A percentile compares a stretch with the other conserved stretches of the same genome.
Evolutionary conservation across 192 early-diverging fungal species (phyloP).

Genomic region (Backusella tuberculispora): DNA sequence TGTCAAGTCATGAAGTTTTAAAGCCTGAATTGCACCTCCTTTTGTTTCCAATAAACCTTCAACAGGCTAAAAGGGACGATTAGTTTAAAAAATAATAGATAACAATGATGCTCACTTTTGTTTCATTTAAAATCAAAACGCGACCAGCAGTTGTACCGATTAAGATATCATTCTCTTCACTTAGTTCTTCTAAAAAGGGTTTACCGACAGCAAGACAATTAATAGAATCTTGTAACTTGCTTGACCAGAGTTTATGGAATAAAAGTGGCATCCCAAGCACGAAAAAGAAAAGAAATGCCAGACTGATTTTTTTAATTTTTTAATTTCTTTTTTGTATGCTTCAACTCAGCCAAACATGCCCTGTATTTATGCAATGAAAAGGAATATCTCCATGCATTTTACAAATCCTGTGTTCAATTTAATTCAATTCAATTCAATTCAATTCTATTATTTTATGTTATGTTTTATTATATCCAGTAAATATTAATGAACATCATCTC

Average conservation of each 20-base stretch:
- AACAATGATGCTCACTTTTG: conserved; percentile 27
- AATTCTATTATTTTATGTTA: too few relatives aligned
- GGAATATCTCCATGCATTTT: too few relatives aligned
- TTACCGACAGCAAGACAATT: conserved; percentile 41
- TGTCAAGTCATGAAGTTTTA: conserved; percentile 39
- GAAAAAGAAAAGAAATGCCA: not conserved
- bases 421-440: too few relatives aligned
- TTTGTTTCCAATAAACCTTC: conserved; percentile 44
- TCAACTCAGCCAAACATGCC: too few relatives aligned
- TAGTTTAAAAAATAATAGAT: not conserved
- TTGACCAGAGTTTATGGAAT: conserved; percentile 29
- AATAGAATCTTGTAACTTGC: conserved; percentile 35
- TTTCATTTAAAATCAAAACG: conserved; percentile 39
- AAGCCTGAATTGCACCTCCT: conserved; percentile 41
- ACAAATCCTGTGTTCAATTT: too few relatives aligned
- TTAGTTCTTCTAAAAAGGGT: conserved; percentile 39
- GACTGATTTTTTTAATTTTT: too few relatives aligned
- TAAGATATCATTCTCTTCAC: conserved; percentile 42
- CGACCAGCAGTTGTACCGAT: conserved; percentile 37
- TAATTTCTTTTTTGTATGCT: too few relatives aligned
- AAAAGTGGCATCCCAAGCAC: not conserved
- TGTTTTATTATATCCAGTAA: too few relatives aligned
- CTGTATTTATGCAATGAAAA: too few relatives aligned
- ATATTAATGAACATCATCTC: too few relatives aligned
- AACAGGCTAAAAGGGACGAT: conserved; percentile 23